Evolutionary conservation across 106 monocot genomes (phyloP).

Genomic region (Dactylorhiza incarnata): DNA sequence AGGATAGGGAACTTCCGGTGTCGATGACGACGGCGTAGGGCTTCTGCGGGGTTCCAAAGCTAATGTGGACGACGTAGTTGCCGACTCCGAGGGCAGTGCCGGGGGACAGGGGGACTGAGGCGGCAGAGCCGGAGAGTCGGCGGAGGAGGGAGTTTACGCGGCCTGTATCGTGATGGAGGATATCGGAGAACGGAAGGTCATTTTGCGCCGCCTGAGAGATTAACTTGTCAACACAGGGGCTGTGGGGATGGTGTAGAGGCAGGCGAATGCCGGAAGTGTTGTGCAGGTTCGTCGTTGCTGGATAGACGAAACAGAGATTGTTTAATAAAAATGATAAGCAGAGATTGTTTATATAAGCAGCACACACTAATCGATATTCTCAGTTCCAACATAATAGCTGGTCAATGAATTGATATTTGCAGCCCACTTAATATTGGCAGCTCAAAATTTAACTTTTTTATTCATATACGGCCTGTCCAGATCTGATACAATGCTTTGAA

Average conservation of each 20-base stretch:
- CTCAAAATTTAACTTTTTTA: too few species aligned
- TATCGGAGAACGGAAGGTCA: constrained; percentile 24
- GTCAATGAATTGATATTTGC: too few species aligned
- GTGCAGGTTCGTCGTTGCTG: too few species aligned
- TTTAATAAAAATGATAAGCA: too few species aligned
- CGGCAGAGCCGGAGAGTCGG: constrained; percentile 12
- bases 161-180: constrained; percentile 48
- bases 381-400: too few species aligned
- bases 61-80: constrained; percentile 66
- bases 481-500: too few species aligned
- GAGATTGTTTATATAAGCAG: too few species aligned
- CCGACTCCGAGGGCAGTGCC: constrained; percentile 45
- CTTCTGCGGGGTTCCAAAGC: constrained; percentile 58
- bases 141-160: constrained; percentile 38
- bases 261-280: constrained; percentile 47
- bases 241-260: constrained; percentile 35
- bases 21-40: constrained; percentile 68
- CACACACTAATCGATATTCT: too few species aligned
- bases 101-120: constrained; percentile 25
- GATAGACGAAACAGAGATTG: too few species aligned
- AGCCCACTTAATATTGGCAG: too few species aligned
- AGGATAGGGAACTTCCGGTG: constrained; percentile 84
- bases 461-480: too few species aligned
- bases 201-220: constrained; percentile 22
- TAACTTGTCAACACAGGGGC: constrained; percentile 2